A percentile compares a stretch with the other conserved stretches of the same genome.
Conservation (phyloP, 2,329 filamentous ascomycete genomes). For the Sclerotinia borealis region DNA sequence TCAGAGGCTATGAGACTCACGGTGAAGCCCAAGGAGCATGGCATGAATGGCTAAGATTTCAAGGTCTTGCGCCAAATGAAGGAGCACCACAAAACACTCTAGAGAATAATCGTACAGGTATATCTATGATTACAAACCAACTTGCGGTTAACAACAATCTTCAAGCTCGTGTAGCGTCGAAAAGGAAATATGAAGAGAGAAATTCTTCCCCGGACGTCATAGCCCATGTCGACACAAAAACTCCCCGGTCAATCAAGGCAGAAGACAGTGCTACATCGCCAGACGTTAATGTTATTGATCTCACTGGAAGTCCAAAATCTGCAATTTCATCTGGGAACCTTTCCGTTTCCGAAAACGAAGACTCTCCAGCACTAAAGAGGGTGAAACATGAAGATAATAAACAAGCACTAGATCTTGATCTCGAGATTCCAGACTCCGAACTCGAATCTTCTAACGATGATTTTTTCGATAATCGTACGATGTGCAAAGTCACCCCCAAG, state of each 20-base stretch:
- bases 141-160: neutral
- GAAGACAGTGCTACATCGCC: neutral
- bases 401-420: neutral
- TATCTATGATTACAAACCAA: neutral
- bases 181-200: neutral
- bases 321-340: neutral
- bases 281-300: neutral
- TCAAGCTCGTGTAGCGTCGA: neutral
- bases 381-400: neutral
- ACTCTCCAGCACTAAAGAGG: neutral
- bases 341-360: neutral
- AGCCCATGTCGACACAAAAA: neutral
- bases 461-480: neutral
- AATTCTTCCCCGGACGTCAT: neutral
- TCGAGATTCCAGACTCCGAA: neutral
- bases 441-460: neutral
- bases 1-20: conserved; percentile 14
- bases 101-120: neutral
- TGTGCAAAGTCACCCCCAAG: neutral
- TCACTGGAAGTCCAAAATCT: neutral
- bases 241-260: neutral
- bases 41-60: conserved; percentile 8
- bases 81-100: neutral
- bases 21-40: conserved; percentile 16
- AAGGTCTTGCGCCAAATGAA: neutral